A percentile compares a stretch with the other conserved stretches of the same genome.
phyloP scores from a whole-genome alignment of 1,284 basidiomycete genomes.

The Marasmius oreades region DNA sequence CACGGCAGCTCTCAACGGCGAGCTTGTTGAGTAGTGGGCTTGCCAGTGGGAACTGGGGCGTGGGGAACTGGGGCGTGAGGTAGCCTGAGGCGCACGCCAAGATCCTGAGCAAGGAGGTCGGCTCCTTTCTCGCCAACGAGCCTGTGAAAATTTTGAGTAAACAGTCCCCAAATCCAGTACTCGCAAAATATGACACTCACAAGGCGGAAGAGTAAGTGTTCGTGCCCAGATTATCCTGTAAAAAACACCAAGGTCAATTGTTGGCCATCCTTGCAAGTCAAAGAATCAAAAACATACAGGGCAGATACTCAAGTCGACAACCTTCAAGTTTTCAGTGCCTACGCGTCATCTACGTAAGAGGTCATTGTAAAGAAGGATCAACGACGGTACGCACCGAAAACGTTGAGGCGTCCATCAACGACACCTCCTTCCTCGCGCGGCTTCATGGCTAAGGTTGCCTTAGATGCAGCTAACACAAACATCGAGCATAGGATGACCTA shows the following conservation, averaged over 20 bases:
- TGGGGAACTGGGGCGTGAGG: conserved; percentile 72
- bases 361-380: no score
- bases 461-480: conserved; percentile 1
- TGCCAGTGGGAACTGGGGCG: conserved; percentile 56
- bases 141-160: background rate
- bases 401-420: conserved; percentile 67
- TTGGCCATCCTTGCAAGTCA: background rate
- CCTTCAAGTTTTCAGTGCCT: conserved; percentile 69
- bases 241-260: conserved; percentile 5
- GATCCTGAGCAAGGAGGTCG: conserved; percentile 56
- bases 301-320: conserved; percentile 65
- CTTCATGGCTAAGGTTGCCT: conserved; percentile 56
- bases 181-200: conserved; percentile 4
- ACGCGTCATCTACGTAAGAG: no score
- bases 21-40: conserved; percentile 47
- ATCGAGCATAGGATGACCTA: conserved; percentile 24
- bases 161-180: background rate
- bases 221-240: conserved; percentile 64
- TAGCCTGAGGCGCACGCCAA: conserved; percentile 60
- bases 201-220: conserved; percentile 71
- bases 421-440: conserved; percentile 76
- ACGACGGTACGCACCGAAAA: no score
- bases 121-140: conserved; percentile 71
- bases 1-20: conserved; percentile 21
- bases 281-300: conserved; percentile 38